Conservation (phyloP, 1,139 yeast genomes). For the Meyerozyma guilliermondii region DNA sequence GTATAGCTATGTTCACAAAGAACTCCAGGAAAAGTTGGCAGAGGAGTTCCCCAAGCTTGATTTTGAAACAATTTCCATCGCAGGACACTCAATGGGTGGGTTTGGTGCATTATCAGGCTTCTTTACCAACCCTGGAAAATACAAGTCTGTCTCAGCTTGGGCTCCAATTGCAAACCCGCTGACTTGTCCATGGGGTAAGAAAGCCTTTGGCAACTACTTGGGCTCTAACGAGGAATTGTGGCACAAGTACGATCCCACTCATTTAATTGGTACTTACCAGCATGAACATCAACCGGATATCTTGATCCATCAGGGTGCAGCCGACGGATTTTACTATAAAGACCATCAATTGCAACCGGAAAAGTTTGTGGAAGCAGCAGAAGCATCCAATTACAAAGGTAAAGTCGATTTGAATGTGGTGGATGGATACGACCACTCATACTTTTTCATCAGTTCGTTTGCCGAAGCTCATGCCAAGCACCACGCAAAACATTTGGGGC, state of each 20-base stretch:
- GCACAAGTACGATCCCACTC: conserved; percentile 77
- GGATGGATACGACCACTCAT: conserved; percentile 88
- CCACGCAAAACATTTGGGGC: conserved; percentile 77
- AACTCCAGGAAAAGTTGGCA: conserved; percentile 52
- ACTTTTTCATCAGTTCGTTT: conserved; percentile 78
- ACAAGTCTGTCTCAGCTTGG: conserved; percentile 83
- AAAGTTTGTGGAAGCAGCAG: conserved; percentile 60
- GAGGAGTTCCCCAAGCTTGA: conserved; percentile 49
- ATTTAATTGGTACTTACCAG: conserved; percentile 52
- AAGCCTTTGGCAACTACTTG: conserved; percentile 74
- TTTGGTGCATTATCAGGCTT: conserved; percentile 84
- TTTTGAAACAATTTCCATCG: conserved; percentile 56
- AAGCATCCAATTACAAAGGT: conserved; percentile 54
- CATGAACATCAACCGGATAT: conserved; percentile 54
- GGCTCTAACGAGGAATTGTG: conserved; percentile 58
- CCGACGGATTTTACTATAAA: conserved; percentile 62
- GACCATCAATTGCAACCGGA: conserved; percentile 75
- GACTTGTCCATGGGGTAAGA: conserved; percentile 75
- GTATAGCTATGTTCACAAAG: conserved; percentile 79
- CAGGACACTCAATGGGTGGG: conserved; percentile 99
- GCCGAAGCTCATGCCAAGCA: conserved; percentile 81
- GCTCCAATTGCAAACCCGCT: conserved; percentile 85
- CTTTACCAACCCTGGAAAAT: conserved; percentile 66
- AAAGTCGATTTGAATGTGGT: conserved; percentile 58
- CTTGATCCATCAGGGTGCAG: conserved; percentile 78